phyloP scores from a whole-genome alignment of 2,329 filamentous ascomycete species.

The Apiospora marii region DNA sequence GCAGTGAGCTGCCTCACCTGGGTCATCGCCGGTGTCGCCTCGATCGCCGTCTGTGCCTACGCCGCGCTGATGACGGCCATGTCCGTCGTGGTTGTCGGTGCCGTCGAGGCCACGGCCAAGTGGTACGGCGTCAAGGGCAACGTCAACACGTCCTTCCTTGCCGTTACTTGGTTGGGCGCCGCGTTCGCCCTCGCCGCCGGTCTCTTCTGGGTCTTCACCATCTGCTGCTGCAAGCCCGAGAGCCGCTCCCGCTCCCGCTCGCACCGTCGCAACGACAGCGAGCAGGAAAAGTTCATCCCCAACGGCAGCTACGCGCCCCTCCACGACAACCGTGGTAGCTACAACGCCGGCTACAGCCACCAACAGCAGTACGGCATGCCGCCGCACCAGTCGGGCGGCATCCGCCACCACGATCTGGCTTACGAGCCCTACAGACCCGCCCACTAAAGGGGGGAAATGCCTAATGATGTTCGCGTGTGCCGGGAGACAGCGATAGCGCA shows the following conservation, averaged over 20 bases:
- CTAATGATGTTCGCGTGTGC: background rate
- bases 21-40: slow-evolving; percentile 73
- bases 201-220: slow-evolving; percentile 90
- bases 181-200: slow-evolving; percentile 78
- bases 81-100: slow-evolving; percentile 72
- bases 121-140: slow-evolving; percentile 73
- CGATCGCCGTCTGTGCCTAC: slow-evolving; percentile 62
- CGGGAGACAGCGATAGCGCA: background rate
- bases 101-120: slow-evolving; percentile 71
- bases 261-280: slow-evolving; percentile 47
- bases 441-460: background rate
- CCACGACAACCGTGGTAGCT: slow-evolving; percentile 41
- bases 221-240: slow-evolving; percentile 87
- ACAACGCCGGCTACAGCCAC: slow-evolving; percentile 32
- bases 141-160: slow-evolving; percentile 75
- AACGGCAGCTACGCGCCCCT: slow-evolving; percentile 56
- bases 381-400: slow-evolving; percentile 50
- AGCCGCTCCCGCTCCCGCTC: slow-evolving; percentile 40
- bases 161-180: slow-evolving; percentile 79
- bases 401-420: slow-evolving; percentile 59
- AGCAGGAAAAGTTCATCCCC: slow-evolving; percentile 62
- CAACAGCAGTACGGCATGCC: slow-evolving; percentile 48
- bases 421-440: slow-evolving; percentile 65
- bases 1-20: slow-evolving; percentile 84
- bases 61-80: slow-evolving; percentile 79